These are phyloP conservation scores for Striga asiatica DNA, from an alignment of 257 asterid genomes.

Conservation along the genomic window DNA sequence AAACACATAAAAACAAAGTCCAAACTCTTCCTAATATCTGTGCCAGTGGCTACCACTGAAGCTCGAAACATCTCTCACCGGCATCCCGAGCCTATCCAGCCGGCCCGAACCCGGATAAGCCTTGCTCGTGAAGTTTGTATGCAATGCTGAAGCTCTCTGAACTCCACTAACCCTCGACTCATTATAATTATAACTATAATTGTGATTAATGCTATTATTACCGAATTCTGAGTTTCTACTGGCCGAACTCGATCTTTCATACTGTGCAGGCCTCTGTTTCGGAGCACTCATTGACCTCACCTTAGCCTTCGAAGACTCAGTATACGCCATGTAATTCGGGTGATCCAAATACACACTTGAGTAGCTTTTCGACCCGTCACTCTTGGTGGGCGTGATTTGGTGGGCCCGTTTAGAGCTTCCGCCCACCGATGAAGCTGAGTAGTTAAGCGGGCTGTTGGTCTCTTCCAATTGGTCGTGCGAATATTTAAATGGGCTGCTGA, in stretches of 20 bases:
- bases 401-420: slow-evolving; percentile 29
- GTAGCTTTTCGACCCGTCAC: slow-evolving; percentile 30
- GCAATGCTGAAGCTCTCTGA: slow-evolving; percentile 26
- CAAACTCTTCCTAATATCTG: slow-evolving; percentile 23
- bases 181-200: slow-evolving; percentile 12
- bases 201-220: too few relatives aligned
- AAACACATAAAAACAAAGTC: background rate
- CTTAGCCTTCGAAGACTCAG: slow-evolving; percentile 77
- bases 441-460: slow-evolving; percentile 49
- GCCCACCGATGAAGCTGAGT: slow-evolving; percentile 32
- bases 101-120: slow-evolving; percentile 81
- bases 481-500: background rate
- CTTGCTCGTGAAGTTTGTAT: slow-evolving; percentile 30
- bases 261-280: slow-evolving; percentile 51
- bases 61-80: slow-evolving; percentile 33
- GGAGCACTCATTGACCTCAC: slow-evolving; percentile 78
- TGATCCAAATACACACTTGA: slow-evolving; percentile 40
- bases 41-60: slow-evolving; percentile 49
- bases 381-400: slow-evolving; percentile 57
- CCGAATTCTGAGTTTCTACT: slow-evolving; percentile 36
- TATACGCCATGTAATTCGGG: slow-evolving; percentile 76
- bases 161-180: slow-evolving; percentile 22
- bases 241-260: slow-evolving; percentile 49
- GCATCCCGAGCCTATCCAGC: slow-evolving; percentile 73
- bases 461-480: slow-evolving; percentile 36